A percentile compares a stretch with the other conserved stretches of the same genome.
These are phyloP conservation scores for Pelargonium cotyledonis DNA, from an alignment of 441 rosid genomes.

Conservation along the genomic window DNA sequence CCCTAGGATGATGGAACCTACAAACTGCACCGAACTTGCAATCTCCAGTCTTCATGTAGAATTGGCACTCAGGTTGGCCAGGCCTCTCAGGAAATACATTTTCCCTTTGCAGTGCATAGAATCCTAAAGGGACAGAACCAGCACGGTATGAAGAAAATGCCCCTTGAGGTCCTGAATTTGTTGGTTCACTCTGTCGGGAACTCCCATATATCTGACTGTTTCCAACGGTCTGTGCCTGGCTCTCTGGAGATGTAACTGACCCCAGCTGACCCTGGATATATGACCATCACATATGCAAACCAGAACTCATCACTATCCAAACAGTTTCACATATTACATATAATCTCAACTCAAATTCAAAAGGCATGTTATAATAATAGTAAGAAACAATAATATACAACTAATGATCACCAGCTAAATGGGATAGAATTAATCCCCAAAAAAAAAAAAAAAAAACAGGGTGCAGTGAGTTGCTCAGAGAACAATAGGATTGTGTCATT, in stretches of 20 bases:
- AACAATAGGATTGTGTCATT: background rate
- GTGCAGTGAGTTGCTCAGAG: background rate
- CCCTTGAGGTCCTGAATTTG: constrained; percentile 52
- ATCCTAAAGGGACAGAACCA: constrained; percentile 55
- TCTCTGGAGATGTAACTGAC: constrained; percentile 80
- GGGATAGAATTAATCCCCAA: background rate
- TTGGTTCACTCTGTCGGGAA: constrained; percentile 48
- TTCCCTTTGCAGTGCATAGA: constrained; percentile 72
- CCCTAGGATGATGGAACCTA: constrained; percentile 94
- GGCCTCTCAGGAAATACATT: constrained; percentile 97
- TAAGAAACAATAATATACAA: background rate
- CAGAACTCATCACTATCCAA: constrained; percentile 17
- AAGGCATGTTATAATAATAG: background rate
- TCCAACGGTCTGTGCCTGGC: constrained; percentile 46
- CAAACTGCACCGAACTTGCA: constrained; percentile 98
- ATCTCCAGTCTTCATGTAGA: constrained; percentile 97
- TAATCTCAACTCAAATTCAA: constrained; percentile 6
- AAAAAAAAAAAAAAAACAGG: background rate
- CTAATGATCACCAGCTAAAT: background rate
- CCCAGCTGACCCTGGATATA: constrained; percentile 74
- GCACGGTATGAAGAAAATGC: constrained; percentile 47
- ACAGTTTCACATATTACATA: constrained; percentile 12
- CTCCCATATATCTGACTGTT: constrained; percentile 56
- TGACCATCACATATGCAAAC: constrained; percentile 20
- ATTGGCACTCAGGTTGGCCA: constrained; percentile 91